Evolutionary conservation across 2,329 filamentous ascomycete genomes (phyloP), one percentile per base, ranked within the genome.

Genomic region (Metarhizium brunneum): DNA sequence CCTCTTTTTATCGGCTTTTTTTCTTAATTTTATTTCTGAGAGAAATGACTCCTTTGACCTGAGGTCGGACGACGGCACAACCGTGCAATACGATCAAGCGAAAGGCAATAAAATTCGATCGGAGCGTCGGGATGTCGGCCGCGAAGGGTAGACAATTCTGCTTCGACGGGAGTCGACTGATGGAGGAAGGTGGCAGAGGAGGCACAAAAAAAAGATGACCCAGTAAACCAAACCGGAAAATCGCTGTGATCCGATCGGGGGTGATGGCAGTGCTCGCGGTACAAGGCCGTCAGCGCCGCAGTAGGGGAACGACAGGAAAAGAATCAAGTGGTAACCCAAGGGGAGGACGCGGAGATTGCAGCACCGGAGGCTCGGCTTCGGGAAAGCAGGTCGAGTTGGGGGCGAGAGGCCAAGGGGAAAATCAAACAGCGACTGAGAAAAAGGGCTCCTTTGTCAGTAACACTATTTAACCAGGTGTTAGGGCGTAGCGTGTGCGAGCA

Each of bases 391-490:
- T 40, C 38, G 38, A 40, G 38, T 14, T 30, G 40, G n/a, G 49
- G 42, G 36, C 38, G 36, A 56, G 55, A 50, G 55, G 52, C 52
- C 48, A 47, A 42, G 7, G 52, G 54, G 52, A 51, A 38, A 51
- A 7, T 25, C 43, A 51, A 54, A 35, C 32, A 48, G 55, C 55
- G 47, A 42, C 52, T 52, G 40, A 38, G 50, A 47, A 50, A n/a
- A 48, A 48, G 25, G 20, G 48, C 32, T 32, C 36, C 51, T 50
- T 51, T 54, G 52, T 54, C 55, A 56, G 55, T 56, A 54, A 56
- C 40, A 51, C 47, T 48, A 54, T 51, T 47, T 54, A 7, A 54
- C 47, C 42, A 54, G 47, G 40, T 54, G 7, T 25, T 48, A 48
- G 6, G 50, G 47, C 30, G 51, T 47, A 40, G 48, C 16, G 45